Base-by-base conservation (phyloP, 257 asterid species). In the Petunia secreta region DNA sequence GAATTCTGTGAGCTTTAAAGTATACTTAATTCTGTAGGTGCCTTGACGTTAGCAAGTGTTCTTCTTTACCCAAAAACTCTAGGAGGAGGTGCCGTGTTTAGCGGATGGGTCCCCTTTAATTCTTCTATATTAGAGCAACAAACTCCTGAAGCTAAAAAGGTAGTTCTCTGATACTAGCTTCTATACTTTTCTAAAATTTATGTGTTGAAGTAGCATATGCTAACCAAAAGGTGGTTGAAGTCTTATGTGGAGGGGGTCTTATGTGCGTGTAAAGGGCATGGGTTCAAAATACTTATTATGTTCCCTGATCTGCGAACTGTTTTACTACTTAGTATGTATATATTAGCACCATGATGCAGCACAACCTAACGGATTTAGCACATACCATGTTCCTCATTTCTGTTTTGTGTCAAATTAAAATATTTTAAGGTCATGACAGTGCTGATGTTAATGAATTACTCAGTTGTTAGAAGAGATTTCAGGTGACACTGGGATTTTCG, bases 61-160 rank as follows among this genome's bases (percentile, higher is more conserved):
- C 86, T 96, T 83, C 86, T 93, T 77, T 91, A 96, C 81, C 98
- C 98, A 15, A 92, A 86, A 86, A 88, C 96, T 68, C 87, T 96
- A 36, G 99, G 99, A 84, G 99, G 99, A 83, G 98, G 95, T 82
- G 98, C 97, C 4, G 91, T 94, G 59, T 96, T 96, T 85, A 96
- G 99, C 84, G 99, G 98, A 79, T 94, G 99, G 98, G 92, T 96
- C 78, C 96, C 99, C 14, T 92, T 96, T 53, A 92, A 89, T 84
- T 78, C 94, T 67, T 88, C 97, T 52, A 87, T 90, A 67, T 38
- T 91, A 8, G 94, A 90, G 64, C 85, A 87, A 48, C 89, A 90
- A 80, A 89, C 92, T 63, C 89, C 93, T 54, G 92, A 90, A 16
- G 96, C 98, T 68, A 96, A 86, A 83, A 89, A 86, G 97, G 99